Base-by-base conservation (phyloP, 129 eudicot species). In the Centrapalus pauciflorus region DNA sequence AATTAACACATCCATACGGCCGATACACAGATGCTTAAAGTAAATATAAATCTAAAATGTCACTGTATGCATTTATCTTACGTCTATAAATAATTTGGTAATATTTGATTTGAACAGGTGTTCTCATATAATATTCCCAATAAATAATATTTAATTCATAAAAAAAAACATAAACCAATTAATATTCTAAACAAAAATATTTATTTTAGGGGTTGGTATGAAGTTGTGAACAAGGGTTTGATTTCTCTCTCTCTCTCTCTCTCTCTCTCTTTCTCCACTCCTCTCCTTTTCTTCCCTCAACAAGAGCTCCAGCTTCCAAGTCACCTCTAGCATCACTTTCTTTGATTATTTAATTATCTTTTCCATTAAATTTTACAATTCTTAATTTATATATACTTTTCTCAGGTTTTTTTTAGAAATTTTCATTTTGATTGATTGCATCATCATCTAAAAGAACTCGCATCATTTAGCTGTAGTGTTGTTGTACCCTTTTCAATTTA, bases 251-350 rank as follows among this genome's bases (percentile, higher is more conserved):
- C 50, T 41, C 50, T 41, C 20, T 5, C 0, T 6, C 50, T 5
- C 49, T 16, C 17, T 19, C 50, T n/a, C 50, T 41, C 27, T 43
- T 27, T 43, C 57, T n/a, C 57, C 40, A 64, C 57, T n/a, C 57
- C 37, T 25, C 37, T 64, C 70, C 55, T 27, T 64, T 64, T 64
- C 70, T 26, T n/a, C n/a, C 20, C 14, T 55, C 3, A 6, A 24
- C 64, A 58, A 58, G 26, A 58, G 17, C 65, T 33, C 16, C 65
- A 60, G 46, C 46, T 41, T 40, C 46, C 46, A 11, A 1, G 20
- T 60, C 66, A 35, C 49, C 56, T n/a, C n/a, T n/a, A 45, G 40
- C 70, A n/a, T 64, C 70, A 29, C 58, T 46, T 65, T 65, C 43
- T 27, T 27, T n/a, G 23, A n/a, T 61, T 29, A 38, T 21, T 41